These are phyloP conservation scores for Chlorella sp. DNA, from an alignment of 139 green algal genomes.

Conservation along the genomic window DNA sequence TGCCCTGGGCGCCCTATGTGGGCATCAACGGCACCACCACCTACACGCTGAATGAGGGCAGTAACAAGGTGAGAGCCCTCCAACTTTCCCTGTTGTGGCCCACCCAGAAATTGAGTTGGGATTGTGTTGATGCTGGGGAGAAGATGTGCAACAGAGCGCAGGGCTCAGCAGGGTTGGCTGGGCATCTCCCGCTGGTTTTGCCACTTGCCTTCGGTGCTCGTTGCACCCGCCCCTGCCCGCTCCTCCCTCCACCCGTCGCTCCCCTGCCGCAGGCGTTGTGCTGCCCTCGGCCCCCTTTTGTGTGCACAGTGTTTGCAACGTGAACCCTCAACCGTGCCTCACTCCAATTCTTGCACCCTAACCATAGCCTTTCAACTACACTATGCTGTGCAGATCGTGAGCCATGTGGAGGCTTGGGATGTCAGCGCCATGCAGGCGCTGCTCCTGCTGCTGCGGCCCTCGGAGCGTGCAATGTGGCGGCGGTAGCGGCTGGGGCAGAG, in stretches of 20 bases:
- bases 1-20: constrained; percentile 69
- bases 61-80: constrained; percentile 28
- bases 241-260: neutral
- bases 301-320: neutral
- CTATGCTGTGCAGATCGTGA: constrained; percentile 1
- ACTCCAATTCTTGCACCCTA: neutral
- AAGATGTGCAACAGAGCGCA: too few relatives aligned
- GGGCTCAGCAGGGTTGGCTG: too few relatives aligned
- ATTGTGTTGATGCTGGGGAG: too few relatives aligned
- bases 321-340: neutral
- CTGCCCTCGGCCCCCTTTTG: neutral
- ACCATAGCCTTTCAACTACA: neutral
- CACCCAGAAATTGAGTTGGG: too few relatives aligned
- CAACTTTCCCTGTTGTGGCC: neutral
- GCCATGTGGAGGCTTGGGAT: constrained; percentile 46
- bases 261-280: neutral
- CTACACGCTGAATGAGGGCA: constrained; percentile 56
- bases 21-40: constrained; percentile 57
- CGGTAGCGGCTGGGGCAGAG: neutral
- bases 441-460: constrained; percentile 36
- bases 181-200: too few relatives aligned
- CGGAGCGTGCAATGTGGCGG: constrained; percentile 21
- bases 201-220: too few relatives aligned
- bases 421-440: constrained; percentile 34
- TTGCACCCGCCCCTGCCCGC: too few relatives aligned